Evolutionary conservation across 2,329 filamentous ascomycete genomes (phyloP).

Genomic region (Leptographium galeiforme): DNA sequence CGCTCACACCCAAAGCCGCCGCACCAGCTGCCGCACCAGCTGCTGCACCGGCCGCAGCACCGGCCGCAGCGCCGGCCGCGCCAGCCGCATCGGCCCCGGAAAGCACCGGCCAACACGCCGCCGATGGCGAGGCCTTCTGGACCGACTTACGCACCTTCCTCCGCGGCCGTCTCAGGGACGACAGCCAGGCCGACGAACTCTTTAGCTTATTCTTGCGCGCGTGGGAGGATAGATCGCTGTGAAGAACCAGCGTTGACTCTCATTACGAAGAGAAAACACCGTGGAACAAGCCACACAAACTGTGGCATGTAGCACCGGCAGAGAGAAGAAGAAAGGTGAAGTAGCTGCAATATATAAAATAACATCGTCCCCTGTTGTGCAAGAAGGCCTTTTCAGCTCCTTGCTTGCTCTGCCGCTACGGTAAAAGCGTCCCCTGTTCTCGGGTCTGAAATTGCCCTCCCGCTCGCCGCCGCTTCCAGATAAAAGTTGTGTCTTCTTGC

Average conservation of each 20-base stretch:
- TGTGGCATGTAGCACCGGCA: background rate
- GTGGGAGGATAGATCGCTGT: slow-evolving; percentile 37
- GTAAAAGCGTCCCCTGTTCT: background rate
- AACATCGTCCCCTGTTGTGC: background rate
- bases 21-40: slow-evolving; percentile 16
- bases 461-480: background rate
- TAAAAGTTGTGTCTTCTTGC: no score
- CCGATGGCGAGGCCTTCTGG: slow-evolving; percentile 73
- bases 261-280: background rate
- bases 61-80: slow-evolving; percentile 24
- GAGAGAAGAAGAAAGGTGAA: background rate
- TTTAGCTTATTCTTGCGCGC: slow-evolving; percentile 55
- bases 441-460: background rate
- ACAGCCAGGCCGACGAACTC: slow-evolving; percentile 48
- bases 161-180: slow-evolving; percentile 63
- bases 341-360: slow-evolving; percentile 1
- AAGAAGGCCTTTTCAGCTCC: background rate
- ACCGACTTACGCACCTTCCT: slow-evolving; percentile 70
- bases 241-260: no score
- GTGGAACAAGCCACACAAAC: background rate
- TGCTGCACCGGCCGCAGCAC: slow-evolving; percentile 35
- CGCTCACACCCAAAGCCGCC: slow-evolving; percentile 21
- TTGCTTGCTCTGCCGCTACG: background rate
- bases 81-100: background rate
- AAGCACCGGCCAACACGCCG: slow-evolving; percentile 29